Evolutionary conservation across 306 rosid genomes (phyloP).

Genomic region (Cicer yamashitae): DNA sequence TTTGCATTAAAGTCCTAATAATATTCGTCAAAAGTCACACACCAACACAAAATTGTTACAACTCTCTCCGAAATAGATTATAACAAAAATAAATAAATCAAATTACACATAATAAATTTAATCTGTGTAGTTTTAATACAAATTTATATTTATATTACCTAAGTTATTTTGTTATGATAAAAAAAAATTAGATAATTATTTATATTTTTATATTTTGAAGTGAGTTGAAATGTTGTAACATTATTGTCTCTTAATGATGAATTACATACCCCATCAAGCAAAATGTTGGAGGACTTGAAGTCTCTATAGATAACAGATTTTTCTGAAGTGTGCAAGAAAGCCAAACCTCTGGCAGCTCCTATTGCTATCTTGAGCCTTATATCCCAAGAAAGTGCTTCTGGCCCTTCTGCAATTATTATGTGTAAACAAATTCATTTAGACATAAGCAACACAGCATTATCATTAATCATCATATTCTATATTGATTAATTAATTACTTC

Average conservation of each 20-base stretch:
- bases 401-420: slow-evolving; percentile 49
- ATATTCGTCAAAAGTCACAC: neutral
- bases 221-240: too few relatives aligned
- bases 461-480: too few relatives aligned
- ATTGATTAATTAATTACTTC: slow-evolving; percentile 54
- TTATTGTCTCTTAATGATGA: too few relatives aligned
- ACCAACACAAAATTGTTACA: too few relatives aligned
- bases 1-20: slow-evolving; percentile 66
- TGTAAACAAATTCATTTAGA: neutral
- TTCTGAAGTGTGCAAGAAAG: slow-evolving; percentile 66
- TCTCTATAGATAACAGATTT: slow-evolving; percentile 82
- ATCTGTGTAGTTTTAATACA: too few relatives aligned
- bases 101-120: too few relatives aligned
- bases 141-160: too few relatives aligned
- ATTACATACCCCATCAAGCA: slow-evolving; percentile 63
- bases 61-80: too few relatives aligned
- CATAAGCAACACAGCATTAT: neutral
- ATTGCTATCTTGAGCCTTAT: slow-evolving; percentile 72
- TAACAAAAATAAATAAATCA: too few relatives aligned
- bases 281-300: slow-evolving; percentile 85
- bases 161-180: too few relatives aligned
- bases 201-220: too few relatives aligned
- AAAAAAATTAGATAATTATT: too few relatives aligned
- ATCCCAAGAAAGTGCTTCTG: slow-evolving; percentile 76
- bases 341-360: slow-evolving; percentile 83